These are phyloP conservation scores for Neonectria neomacrospora DNA, from an alignment of 2,329 filamentous ascomycete genomes.

Conservation along the genomic window DNA sequence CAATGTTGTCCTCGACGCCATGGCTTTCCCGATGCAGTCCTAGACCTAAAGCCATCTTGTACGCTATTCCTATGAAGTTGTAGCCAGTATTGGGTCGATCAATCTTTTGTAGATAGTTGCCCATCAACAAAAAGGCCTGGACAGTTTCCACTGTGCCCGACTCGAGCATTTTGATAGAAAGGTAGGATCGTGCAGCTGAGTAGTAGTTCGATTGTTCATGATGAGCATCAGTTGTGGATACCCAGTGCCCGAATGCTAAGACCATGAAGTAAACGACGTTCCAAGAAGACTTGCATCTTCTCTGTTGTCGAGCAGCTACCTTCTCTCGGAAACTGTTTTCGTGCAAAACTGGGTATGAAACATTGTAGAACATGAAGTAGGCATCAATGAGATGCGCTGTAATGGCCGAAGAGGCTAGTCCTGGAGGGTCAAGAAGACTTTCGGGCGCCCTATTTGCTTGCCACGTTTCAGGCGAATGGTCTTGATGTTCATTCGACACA, in stretches of 20 bases:
- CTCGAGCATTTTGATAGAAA: slow-evolving; percentile 55
- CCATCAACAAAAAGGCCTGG: slow-evolving; percentile 54
- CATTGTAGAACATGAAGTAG: slow-evolving; percentile 56
- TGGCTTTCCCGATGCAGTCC: slow-evolving; percentile 56
- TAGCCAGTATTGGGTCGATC: slow-evolving; percentile 61
- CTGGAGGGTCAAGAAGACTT: slow-evolving; percentile 15
- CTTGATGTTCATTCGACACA: slow-evolving; percentile 6
- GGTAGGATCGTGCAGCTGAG: slow-evolving; percentile 40
- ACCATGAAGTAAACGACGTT: slow-evolving; percentile 42
- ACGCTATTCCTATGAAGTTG: slow-evolving; percentile 59
- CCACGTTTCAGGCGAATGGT: slow-evolving; percentile 7
- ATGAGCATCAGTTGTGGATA: slow-evolving; percentile 30
- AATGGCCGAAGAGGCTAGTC: slow-evolving; percentile 27
- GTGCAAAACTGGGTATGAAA: slow-evolving; percentile 56
- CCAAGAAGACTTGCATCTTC: slow-evolving; percentile 26
- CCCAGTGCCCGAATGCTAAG: slow-evolving; percentile 48
- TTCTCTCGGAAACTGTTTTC: slow-evolving; percentile 53
- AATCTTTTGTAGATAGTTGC: slow-evolving; percentile 60
- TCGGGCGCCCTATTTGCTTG: slow-evolving; percentile 5
- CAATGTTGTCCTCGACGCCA: slow-evolving; percentile 38
- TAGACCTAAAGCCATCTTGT: slow-evolving; percentile 58
- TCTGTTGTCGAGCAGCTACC: slow-evolving; percentile 10
- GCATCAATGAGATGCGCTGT: slow-evolving; percentile 47
- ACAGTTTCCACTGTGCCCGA: slow-evolving; percentile 55
- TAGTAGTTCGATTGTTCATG: slow-evolving; percentile 39